Base-by-base conservation (phyloP, 2,329 filamentous ascomycete genomes). In the Aspergillus japonicus region DNA sequence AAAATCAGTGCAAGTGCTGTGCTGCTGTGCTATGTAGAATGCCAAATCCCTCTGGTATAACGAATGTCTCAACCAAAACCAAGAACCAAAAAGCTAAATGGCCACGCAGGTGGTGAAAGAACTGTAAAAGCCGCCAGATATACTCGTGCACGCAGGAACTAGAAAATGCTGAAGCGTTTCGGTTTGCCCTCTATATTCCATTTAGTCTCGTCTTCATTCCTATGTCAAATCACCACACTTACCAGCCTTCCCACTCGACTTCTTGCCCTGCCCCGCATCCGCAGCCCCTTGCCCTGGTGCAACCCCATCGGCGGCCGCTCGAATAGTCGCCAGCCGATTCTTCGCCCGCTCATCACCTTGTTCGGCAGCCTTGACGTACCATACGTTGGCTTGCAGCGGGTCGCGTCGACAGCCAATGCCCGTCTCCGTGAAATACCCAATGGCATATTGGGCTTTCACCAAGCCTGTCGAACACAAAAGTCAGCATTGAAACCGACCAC, bases 391-490 rank as follows among this genome's bases (percentile, higher is more conserved):
- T 75, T 97, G 93, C 48, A 99, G 84, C n/a, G 94, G 88, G 74
- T 99, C 95, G 52, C 92, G 88, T 42, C 92, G 90, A 75, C 92
- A 97, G 53, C 95, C 95, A 68, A 99, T 97, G 63, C 95, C 95
- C 91, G 96, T 96, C 75, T 99, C 95, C 5, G 93, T 97, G 74
- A 99, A 99, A 77, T 97, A 98, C 49, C 92, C 95, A 23, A 96
- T 87, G 0, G 95, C 92, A 69, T 98, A 99, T 74, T 97, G 87
- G n/a, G 95, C 95, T 74, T 86, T 86, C 2, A 78, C 73, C 7
- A 83, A 73, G 2, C 77, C 79, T 82, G 53, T 35, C 6, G 16
- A n/a, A 24, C 5, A 21, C n/a, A 29, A 16, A 26, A 12, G 47
- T 31, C 12, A 48, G 26, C 42, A 47, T 51, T 50, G 21, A 3